These are phyloP conservation scores for Schizochytrium sp. DNA, from an alignment of 108 stramenopile genomes.

Conservation along the genomic window DNA sequence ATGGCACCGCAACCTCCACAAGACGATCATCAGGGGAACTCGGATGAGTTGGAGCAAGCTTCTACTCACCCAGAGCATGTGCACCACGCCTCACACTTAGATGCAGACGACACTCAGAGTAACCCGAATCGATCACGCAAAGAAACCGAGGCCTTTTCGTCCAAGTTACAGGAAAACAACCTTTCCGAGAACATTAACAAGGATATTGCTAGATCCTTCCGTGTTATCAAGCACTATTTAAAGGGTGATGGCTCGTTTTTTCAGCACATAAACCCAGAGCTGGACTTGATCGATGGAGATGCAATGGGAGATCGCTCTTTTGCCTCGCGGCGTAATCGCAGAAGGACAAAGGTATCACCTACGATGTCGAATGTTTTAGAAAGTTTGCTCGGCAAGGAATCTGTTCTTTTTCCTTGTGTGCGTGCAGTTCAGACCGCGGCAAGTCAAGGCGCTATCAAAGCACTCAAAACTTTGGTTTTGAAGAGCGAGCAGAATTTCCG, in stretches of 20 bases:
- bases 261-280: background rate
- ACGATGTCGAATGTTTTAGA: conserved; percentile 45
- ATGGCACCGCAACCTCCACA: background rate
- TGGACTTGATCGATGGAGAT: background rate
- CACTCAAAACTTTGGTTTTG: background rate
- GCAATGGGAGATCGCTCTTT: background rate
- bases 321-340: background rate
- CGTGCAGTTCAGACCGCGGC: conserved; percentile 17
- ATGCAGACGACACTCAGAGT: background rate
- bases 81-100: background rate
- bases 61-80: background rate
- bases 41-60: background rate
- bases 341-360: background rate
- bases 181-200: background rate
- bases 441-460: background rate
- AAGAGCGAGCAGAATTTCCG: conserved; percentile 43
- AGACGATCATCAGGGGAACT: background rate
- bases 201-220: background rate
- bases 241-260: background rate
- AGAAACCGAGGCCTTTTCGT: conserved; percentile 10
- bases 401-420: background rate
- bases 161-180: background rate
- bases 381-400: background rate
- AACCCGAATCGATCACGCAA: background rate
- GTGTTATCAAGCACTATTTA: background rate